Percentiles rank a stretch among this genome's conserved stretches.
Conservation (phyloP, 331 rosid species). For the Quercus tomentella region DNA sequence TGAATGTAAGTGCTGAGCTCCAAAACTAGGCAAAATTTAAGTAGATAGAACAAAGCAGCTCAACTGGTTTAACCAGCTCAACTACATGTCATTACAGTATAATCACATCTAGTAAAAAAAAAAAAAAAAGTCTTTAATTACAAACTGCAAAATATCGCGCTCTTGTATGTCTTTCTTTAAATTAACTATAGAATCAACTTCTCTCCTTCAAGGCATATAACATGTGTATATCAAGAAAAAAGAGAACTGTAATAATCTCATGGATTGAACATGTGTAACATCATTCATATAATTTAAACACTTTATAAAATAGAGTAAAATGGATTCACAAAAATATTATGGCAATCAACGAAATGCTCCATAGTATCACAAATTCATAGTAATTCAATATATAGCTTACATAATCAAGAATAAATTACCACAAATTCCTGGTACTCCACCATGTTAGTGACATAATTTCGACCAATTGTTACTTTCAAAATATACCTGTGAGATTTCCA, state of each 20-base stretch:
- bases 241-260: background rate
- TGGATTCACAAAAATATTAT: background rate
- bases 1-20: too few relatives aligned
- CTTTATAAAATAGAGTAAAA: background rate
- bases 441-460: conserved; percentile 18
- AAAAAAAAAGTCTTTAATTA: background rate
- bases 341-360: background rate
- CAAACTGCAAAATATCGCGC: background rate
- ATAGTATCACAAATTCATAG: background rate
- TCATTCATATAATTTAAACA: background rate
- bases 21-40: too few relatives aligned
- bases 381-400: background rate
- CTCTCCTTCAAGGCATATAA: background rate
- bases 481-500: conserved; percentile 7
- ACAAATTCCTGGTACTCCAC: conserved; percentile 20
- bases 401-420: conserved; percentile 6
- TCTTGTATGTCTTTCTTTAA: background rate
- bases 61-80: background rate
- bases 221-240: background rate
- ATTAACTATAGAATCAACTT: background rate
- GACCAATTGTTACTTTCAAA: conserved; percentile 22
- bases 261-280: background rate
- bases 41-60: too few relatives aligned
- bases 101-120: background rate
- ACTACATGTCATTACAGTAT: background rate